These are phyloP conservation scores for Solanum piurae DNA, from an alignment of 257 asterid species.

Conservation along the genomic window DNA sequence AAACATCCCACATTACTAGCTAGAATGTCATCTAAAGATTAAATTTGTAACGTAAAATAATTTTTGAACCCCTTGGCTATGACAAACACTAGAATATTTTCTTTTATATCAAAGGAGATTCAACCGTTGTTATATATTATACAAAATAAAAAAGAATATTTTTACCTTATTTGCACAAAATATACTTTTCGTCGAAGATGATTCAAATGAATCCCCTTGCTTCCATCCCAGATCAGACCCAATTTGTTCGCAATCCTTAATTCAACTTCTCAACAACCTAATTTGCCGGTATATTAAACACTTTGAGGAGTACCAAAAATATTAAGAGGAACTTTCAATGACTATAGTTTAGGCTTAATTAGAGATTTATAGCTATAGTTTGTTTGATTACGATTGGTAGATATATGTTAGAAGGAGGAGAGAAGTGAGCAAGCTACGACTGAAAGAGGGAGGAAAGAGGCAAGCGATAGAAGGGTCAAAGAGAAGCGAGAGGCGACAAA, in stretches of 20 bases:
- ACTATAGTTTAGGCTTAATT: too few relatives aligned
- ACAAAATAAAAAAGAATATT: background rate
- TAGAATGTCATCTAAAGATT: background rate
- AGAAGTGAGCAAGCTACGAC: too few relatives aligned
- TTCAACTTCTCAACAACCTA: background rate
- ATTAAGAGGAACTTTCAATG: background rate
- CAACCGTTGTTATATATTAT: background rate
- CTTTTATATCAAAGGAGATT: background rate
- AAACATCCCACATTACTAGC: background rate
- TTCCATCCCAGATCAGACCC: background rate
- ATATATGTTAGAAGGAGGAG: too few relatives aligned
- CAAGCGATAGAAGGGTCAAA: too few relatives aligned
- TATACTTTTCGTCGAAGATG: background rate
- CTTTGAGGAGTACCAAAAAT: background rate
- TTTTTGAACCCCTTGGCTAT: background rate
- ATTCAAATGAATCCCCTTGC: background rate
- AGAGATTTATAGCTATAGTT: background rate
- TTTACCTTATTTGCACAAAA: background rate
- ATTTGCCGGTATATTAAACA: background rate
- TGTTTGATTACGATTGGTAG: too few relatives aligned
- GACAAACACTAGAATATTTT: background rate
- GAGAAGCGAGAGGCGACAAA: too few relatives aligned
- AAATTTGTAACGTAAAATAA: background rate
- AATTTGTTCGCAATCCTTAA: background rate
- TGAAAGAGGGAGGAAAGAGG: too few relatives aligned